A percentile compares a stretch with the other conserved stretches of the same genome.
phyloP scores from a whole-genome alignment of 163 green algal species.

The Volvox carteri region DNA sequence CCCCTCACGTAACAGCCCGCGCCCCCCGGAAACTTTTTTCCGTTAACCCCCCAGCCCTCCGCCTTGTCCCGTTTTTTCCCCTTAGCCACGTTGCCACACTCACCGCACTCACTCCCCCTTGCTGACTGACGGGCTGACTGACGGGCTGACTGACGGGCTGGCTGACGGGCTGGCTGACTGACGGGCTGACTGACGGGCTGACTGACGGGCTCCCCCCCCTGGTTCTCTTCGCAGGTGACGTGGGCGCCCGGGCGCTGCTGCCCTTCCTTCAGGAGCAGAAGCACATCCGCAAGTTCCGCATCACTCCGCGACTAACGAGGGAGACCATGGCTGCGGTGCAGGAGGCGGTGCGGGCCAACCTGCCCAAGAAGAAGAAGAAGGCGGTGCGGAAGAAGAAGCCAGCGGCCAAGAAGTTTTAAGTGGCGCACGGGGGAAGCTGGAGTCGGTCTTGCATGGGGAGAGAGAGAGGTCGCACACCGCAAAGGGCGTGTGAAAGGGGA shows the following conservation, averaged over 20 bases:
- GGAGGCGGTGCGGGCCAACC: conserved; percentile 49
- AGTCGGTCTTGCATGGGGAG: too few species aligned
- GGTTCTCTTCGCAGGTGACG: conserved; percentile 53
- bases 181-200: too few species aligned
- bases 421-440: neutral
- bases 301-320: conserved; percentile 42
- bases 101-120: too few species aligned
- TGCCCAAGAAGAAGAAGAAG: conserved; percentile 45
- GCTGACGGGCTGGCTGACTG: too few species aligned
- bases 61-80: too few species aligned
- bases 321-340: conserved; percentile 1
- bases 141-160: too few species aligned
- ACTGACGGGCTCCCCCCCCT: too few species aligned
- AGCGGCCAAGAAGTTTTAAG: conserved; percentile 19
- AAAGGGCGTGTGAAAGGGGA: neutral
- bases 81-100: too few species aligned
- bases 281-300: conserved; percentile 57
- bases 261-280: conserved; percentile 46
- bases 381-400: conserved; percentile 38
- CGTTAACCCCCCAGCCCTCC: too few species aligned
- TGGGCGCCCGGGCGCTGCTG: conserved; percentile 45
- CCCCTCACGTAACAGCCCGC: too few species aligned
- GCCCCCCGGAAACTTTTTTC: too few species aligned
- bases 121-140: too few species aligned
- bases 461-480: neutral